Conservation (phyloP, 352 stramenopile genomes). For the Pythium vanterpoolii region DNA sequence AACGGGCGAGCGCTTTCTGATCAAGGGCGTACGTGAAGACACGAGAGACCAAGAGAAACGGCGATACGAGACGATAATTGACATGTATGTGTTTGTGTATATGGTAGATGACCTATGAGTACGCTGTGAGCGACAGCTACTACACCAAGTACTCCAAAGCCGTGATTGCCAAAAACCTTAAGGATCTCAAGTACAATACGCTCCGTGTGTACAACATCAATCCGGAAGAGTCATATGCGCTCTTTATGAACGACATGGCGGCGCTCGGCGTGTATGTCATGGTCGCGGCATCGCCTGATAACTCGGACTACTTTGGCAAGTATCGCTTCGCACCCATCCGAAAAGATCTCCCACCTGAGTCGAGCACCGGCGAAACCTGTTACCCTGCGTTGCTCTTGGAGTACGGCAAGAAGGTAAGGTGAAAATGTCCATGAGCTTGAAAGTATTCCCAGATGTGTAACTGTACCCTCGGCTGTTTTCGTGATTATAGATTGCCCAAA, state of each 20-base stretch:
- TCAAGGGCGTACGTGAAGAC: constrained; percentile 64
- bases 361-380: constrained; percentile 62
- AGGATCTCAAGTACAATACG: constrained; percentile 80
- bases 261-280: constrained; percentile 77
- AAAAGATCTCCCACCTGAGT: constrained; percentile 36
- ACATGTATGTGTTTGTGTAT: background rate
- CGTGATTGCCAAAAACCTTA: constrained; percentile 58
- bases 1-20: constrained; percentile 81
- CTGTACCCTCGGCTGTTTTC: too few relatives aligned
- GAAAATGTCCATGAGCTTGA: background rate
- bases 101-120: constrained; percentile 81
- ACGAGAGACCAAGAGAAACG: background rate
- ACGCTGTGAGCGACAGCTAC: constrained; percentile 82
- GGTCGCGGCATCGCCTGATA: constrained; percentile 74
- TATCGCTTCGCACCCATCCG: constrained; percentile 67
- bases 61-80: background rate
- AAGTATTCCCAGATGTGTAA: too few relatives aligned
- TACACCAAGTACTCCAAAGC: constrained; percentile 84
- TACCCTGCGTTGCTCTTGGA: constrained; percentile 82
- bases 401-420: constrained; percentile 63
- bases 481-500: constrained; percentile 61
- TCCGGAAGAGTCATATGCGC: constrained; percentile 71
- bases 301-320: constrained; percentile 82
- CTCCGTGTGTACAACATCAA: constrained; percentile 88
- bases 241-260: constrained; percentile 86